phyloP scores from a whole-genome alignment of 495 filamentous ascomycete genomes.

The Daldinia loculata region DNA sequence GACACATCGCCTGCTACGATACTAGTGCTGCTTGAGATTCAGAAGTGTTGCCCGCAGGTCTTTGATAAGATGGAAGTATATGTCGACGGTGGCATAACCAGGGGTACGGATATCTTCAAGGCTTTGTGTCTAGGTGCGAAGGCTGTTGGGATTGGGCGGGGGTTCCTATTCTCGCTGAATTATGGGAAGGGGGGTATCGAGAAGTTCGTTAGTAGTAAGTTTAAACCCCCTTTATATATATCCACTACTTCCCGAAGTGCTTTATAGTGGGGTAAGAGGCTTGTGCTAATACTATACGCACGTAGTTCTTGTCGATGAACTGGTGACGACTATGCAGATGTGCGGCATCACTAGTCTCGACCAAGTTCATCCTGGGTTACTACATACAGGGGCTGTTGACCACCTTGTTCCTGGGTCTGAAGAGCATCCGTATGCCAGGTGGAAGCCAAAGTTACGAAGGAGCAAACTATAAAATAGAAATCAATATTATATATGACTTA shows the following conservation, averaged over 20 bases:
- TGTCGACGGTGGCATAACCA: conserved; percentile 71
- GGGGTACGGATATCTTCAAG: conserved; percentile 75
- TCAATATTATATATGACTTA: background rate
- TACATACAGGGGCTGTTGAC: conserved; percentile 77
- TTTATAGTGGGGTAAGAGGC: background rate
- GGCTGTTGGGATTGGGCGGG: conserved; percentile 71
- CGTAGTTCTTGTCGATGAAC: conserved; percentile 77
- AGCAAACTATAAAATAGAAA: conserved; percentile 37
- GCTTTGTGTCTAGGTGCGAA: conserved; percentile 71
- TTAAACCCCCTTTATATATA: background rate
- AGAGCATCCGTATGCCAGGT: conserved; percentile 71
- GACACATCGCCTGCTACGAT: conserved; percentile 71
- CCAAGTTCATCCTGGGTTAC: conserved; percentile 72
- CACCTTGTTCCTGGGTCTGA: conserved; percentile 67
- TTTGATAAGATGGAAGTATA: conserved; percentile 70
- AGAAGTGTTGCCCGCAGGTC: conserved; percentile 65
- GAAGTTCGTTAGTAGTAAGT: conserved; percentile 65
- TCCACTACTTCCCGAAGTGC: no score
- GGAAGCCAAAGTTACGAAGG: conserved; percentile 46
- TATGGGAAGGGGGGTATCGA: conserved; percentile 82
- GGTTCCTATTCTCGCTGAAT: conserved; percentile 67
- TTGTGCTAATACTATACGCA: conserved; percentile 1
- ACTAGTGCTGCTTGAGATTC: conserved; percentile 70
- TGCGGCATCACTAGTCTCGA: conserved; percentile 75
- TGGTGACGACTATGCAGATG: conserved; percentile 82